Evolutionary conservation across 176 grass and related monocot species (phyloP), one percentile per base, ranked within the genome.

Genomic region (Puccinellia tenuiflora): DNA sequence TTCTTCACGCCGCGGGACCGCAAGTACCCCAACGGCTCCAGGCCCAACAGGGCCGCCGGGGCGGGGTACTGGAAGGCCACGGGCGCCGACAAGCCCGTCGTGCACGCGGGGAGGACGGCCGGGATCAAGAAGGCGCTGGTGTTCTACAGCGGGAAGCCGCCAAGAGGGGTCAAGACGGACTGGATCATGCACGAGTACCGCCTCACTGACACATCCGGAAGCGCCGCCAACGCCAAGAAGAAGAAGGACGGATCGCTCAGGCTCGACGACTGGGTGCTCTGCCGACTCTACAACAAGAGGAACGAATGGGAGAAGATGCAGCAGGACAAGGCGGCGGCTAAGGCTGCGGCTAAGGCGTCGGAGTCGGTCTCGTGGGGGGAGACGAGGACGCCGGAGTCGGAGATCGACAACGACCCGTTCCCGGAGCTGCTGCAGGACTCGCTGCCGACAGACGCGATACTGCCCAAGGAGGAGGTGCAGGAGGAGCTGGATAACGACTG

Each of bases 171-270:
- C 40, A 97, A 97, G 84, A 97, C 95, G 0, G 90, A 97, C 30
- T 97, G 95, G 95, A 97, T 97, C 84, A 94, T 97, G 95, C 95
- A 97, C 14, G 95, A 97, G 72, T 97, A 92, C 78, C 80, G 95
- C 2, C 74, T 97, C 64, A 85, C 88, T 1, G 90, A 87, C 13
- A 85, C 88, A 7, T 85, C 68, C 15, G 15, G 59, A 26, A 72
- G 53, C 39, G 10, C 47, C 14, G 11, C 60, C 14, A 30, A 62
- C 78, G 89, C 46, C 68, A 91, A 53, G 40, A 97, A 88, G 74
- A 90, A 18, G 48, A 92, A 82, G 55, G 38, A 80, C 24, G 38
- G 77, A 87, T 65, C 72, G 17, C 86, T 97, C 45, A 94, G 85
- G 94, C 69, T 97, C 60, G 94, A 94, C 38, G 94, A 94, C 34